Evolutionary conservation across 495 filamentous ascomycete genomes (phyloP), one percentile per base, ranked within the genome.

Genomic region (Neurospora tetraspora): DNA sequence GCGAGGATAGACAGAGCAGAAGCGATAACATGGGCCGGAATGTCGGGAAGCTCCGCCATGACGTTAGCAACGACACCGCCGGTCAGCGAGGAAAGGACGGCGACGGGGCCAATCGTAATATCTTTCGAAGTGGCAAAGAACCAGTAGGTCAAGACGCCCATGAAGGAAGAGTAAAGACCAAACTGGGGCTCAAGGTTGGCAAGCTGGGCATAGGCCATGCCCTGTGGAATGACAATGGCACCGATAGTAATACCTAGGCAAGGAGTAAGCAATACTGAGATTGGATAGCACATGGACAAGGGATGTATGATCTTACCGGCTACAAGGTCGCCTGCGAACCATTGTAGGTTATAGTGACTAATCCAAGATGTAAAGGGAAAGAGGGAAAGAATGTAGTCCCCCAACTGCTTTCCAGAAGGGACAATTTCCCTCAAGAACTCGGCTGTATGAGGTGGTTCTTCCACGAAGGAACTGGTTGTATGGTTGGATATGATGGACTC

Each of bases 71-170:
- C 89, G 40, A 99, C 89, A 39, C 90, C 90, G 61, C 96, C 96
- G 8, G 91, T 91, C 47, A 99, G 81, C 12, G 93, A 96, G 1
- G 96, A 98, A 88, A 98, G 90, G 71, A 99, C 96, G 69, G 96
- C 96, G 65, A 99, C 96, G 53, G 96, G 96, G n/a, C 96, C 96
- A 70, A 99, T 98, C 9, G 96, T 98, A 78, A 99, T 98, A 81
- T 99, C 96, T 78, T 99, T 99, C 0, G 96, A 98, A 2, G 96
- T 99, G 2, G 96, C 96, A 77, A 99, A 98, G 80, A 98, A 96
- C 96, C 96, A 98, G 76, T 99, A 99, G 69, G 97, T 80, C 73
- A 98, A 79, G 5, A 98, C 95, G 36, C 96, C 96, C 91, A 98
- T 97, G 77, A 99, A 99, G 0, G 95, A 98, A 1, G 95, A 96